These are phyloP conservation scores for Taiwanofungus camphoratus DNA, from an alignment of 1,284 basidiomycete genomes.

Conservation along the genomic window DNA sequence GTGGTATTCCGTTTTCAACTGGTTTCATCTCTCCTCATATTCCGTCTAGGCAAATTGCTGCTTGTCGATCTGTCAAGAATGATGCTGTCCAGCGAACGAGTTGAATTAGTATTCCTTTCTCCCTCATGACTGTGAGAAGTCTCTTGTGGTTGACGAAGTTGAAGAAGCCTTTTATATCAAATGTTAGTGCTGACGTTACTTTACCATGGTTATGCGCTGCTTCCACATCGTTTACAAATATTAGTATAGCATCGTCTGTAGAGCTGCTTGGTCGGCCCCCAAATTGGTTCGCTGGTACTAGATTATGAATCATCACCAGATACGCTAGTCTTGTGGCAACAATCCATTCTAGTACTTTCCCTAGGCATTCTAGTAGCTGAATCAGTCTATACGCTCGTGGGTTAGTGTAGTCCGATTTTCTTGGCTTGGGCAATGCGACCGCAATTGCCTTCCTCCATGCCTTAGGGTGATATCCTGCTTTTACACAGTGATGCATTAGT, in stretches of 20 bases:
- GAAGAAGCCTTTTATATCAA: conserved; percentile 11
- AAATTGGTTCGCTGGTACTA: conserved; percentile 17
- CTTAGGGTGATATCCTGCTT: conserved; percentile 3
- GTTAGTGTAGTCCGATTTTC: conserved; percentile 8
- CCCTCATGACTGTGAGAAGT: conserved; percentile 1
- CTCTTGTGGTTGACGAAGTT: conserved; percentile 6
- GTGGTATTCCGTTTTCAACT: conserved; percentile 5
- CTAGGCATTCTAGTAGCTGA: conserved; percentile 16
- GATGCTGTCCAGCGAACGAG: conserved; percentile 7
- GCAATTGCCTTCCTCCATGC: conserved; percentile 1
- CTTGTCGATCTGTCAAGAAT: conserved; percentile 4
- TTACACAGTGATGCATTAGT: conserved; percentile 3
- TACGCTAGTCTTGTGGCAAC: conserved; percentile 10
- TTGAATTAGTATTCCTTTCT: conserved; percentile 3
- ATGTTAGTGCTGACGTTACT: conserved; percentile 8
- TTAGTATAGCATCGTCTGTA: conserved; percentile 9
- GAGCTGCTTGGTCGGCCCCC: conserved; percentile 14
- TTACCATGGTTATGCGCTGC: conserved; percentile 4
- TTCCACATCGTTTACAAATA: conserved; percentile 7
- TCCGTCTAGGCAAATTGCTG: conserved; percentile 5
- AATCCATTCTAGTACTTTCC: conserved; percentile 17
- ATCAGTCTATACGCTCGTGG: conserved; percentile 18
- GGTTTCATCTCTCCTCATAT: conserved; percentile 3
- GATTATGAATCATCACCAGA: conserved; percentile 3
- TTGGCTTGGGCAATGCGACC: conserved; percentile 1